These are phyloP conservation scores for Rugonectria rugulosa DNA, from an alignment of 2,329 filamentous ascomycete species.

Conservation along the genomic window DNA sequence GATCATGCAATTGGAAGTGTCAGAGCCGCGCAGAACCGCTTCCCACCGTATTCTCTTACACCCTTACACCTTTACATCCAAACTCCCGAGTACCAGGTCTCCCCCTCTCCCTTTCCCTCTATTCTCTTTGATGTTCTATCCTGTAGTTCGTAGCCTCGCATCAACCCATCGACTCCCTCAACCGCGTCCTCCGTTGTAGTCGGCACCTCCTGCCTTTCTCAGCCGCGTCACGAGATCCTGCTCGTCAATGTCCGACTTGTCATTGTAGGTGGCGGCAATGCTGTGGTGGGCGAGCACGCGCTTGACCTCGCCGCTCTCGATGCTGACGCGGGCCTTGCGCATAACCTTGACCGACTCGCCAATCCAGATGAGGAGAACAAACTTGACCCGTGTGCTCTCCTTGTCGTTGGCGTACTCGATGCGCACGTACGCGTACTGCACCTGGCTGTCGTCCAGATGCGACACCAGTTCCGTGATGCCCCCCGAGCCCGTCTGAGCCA, in stretches of 20 bases:
- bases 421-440: slow-evolving; percentile 71
- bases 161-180: too few relatives aligned
- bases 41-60: too few relatives aligned
- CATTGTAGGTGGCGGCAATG: slow-evolving; percentile 68
- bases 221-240: slow-evolving; percentile 66
- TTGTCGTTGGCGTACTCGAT: slow-evolving; percentile 76
- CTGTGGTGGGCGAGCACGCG: slow-evolving; percentile 69
- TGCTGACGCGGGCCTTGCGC: slow-evolving; percentile 73
- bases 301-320: slow-evolving; percentile 73
- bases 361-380: slow-evolving; percentile 73
- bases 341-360: slow-evolving; percentile 71
- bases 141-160: too few relatives aligned
- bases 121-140: slow-evolving; percentile 42
- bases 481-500: slow-evolving; percentile 66
- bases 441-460: slow-evolving; percentile 64
- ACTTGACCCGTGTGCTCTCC: slow-evolving; percentile 74
- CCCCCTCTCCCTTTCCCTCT: not conserved
- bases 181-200: slow-evolving; percentile 74
- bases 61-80: too few relatives aligned
- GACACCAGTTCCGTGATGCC: slow-evolving; percentile 65
- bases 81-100: not conserved
- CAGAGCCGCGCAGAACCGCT: slow-evolving; percentile 1
- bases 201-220: slow-evolving; percentile 72
- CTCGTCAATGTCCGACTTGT: slow-evolving; percentile 67
- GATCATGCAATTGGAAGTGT: not conserved